Evolutionary conservation across 176 grass and related monocot species (phyloP), one percentile per base, ranked within the genome.

Genomic region (Rhynchospora pubera): DNA sequence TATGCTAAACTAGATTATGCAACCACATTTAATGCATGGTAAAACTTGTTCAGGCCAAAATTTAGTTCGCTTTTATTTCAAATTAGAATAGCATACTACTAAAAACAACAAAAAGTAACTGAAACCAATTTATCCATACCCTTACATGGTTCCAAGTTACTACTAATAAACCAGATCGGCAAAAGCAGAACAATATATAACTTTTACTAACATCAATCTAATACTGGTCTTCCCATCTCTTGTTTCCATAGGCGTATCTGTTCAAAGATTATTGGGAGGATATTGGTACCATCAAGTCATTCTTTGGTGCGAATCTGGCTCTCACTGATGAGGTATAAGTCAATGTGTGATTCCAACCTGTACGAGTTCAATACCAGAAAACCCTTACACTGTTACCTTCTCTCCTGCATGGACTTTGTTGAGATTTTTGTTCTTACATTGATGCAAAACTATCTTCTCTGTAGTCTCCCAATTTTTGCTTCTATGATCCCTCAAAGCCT

Each of bases 191-290:
- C 64, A 16, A n/a, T n/a, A 42, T 67, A 5, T 6, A 70, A 70
- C 66, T 76, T 53, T 55, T 28, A n/a, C 11, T 68, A 68, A 39
- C 11, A 76, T 55, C 6, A 15, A 1, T 64, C 22, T 64, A 7
- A 13, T 76, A 51, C 43, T 50, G 9, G 48, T 52, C 53, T 76
- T 76, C 6, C 28, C 51, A 70, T 81, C 46, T 80, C 18, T 64
- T 47, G 12, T 34, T 58, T 3, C 56, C 28, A 51, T 71, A 91
- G 89, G 89, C 91, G 15, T 94, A 94, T 90, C 51, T 94, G 73
- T 94, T 91, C 58, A 84, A 91, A 84, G 92, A 86, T 53, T 94
- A 94, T 62, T 94, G 92, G 92, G 92, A 94, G 79, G 89, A 94
- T 79, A 94, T 94, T 23, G 92, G 92, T 50, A 94, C 92, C 22